phyloP scores from a whole-genome alignment of 768 basidiomycete genomes.

The Lentinula sp. region DNA sequence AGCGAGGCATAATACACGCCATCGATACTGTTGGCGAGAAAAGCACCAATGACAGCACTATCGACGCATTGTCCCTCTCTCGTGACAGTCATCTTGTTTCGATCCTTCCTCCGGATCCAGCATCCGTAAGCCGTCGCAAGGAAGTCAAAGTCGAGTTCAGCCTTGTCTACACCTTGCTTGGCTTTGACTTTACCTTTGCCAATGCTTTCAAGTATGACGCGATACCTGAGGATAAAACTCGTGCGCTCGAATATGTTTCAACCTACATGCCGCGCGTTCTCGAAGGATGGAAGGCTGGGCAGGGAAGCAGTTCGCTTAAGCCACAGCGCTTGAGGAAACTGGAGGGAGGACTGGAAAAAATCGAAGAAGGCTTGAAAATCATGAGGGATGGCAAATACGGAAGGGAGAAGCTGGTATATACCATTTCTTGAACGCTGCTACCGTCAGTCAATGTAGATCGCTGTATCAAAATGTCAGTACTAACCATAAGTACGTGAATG shows the following conservation, averaged over 20 bases:
- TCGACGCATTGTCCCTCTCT: not conserved
- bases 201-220: not conserved
- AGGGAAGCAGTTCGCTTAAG: not conserved
- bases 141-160: conserved; percentile 4
- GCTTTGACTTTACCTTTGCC: not conserved
- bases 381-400: conserved; percentile 5
- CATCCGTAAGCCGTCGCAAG: conserved; percentile 1
- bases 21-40: conserved; percentile 1
- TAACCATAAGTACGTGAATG: not conserved
- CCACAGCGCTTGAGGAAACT: not conserved
- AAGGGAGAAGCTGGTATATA: conserved; percentile 3
- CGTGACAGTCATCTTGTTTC: not conserved
- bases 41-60: not conserved
- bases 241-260: not conserved
- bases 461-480: too few species aligned
- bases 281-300: conserved; percentile 2
- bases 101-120: not conserved
- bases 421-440: not conserved
- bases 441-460: not conserved
- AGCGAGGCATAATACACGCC: not conserved
- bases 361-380: not conserved
- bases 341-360: conserved; percentile 1
- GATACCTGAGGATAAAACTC: conserved; percentile 1
- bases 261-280: not conserved
- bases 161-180: conserved; percentile 1